phyloP scores from a whole-genome alignment of 2,329 filamentous ascomycete genomes.

The Botrytis aclada region DNA sequence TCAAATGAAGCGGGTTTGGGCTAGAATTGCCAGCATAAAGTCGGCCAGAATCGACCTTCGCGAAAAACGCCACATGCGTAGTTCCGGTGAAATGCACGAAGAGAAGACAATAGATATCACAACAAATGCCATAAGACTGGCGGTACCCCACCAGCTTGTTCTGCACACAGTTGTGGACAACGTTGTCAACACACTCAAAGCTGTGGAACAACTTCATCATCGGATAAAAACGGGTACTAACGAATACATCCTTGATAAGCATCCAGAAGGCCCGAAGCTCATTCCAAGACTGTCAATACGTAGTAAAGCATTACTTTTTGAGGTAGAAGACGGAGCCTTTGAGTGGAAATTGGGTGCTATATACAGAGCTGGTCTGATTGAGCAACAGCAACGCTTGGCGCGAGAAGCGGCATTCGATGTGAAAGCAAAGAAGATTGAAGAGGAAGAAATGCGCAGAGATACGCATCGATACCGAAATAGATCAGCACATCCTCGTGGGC shows the following conservation, averaged over 20 bases:
- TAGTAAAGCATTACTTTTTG: slow-evolving; percentile 79
- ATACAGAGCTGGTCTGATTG: slow-evolving; percentile 81
- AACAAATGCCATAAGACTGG: slow-evolving; percentile 81
- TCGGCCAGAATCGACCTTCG: slow-evolving; percentile 76
- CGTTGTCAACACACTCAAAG: slow-evolving; percentile 81
- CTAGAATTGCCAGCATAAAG: slow-evolving; percentile 80
- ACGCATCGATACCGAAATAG: slow-evolving; percentile 53
- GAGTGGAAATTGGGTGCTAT: slow-evolving; percentile 97
- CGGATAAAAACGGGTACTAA: slow-evolving; percentile 84
- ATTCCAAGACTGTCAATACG: slow-evolving; percentile 84
- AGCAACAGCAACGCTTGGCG: slow-evolving; percentile 86
- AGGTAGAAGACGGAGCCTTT: slow-evolving; percentile 93
- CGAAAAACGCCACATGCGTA: slow-evolving; percentile 67
- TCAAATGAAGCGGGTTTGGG: slow-evolving; percentile 79
- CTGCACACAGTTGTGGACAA: slow-evolving; percentile 94
- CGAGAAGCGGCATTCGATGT: slow-evolving; percentile 85
- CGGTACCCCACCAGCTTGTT: slow-evolving; percentile 86
- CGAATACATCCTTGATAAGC: slow-evolving; percentile 83
- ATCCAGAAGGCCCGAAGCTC: slow-evolving; percentile 78
- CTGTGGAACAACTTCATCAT: slow-evolving; percentile 86
- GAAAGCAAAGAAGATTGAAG: slow-evolving; percentile 80
- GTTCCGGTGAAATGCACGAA: slow-evolving; percentile 56
- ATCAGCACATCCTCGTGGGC: slow-evolving; percentile 43
- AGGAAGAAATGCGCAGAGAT: slow-evolving; percentile 60
- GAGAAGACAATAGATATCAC: slow-evolving; percentile 82